A percentile compares a stretch with the other conserved stretches of the same genome.
These are phyloP conservation scores for Botryobasidium botryosum DNA, from an alignment of 768 basidiomycete species.

Conservation along the genomic window DNA sequence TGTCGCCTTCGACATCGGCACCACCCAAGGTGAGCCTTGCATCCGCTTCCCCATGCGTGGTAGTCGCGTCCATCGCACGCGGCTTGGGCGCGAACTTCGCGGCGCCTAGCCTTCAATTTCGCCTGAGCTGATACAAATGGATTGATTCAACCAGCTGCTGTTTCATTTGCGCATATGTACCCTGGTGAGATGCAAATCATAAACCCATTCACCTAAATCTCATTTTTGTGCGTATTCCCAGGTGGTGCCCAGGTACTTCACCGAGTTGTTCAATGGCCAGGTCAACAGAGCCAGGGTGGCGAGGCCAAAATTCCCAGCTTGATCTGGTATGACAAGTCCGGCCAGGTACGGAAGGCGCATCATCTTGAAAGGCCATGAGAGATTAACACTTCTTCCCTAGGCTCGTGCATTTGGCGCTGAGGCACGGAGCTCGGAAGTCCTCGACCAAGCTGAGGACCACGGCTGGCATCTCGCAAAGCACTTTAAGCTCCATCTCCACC, in stretches of 20 bases:
- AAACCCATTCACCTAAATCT: no score
- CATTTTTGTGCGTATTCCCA: neutral
- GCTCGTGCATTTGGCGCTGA: neutral
- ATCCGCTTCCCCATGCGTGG: no score
- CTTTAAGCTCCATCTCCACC: conserved; percentile 4
- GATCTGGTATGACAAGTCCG: neutral
- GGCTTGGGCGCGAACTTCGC: no score
- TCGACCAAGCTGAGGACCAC: neutral
- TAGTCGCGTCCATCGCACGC: no score
- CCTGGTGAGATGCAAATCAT: no score
- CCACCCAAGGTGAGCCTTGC: neutral
- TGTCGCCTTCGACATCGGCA: neutral
- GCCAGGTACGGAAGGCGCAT: neutral
- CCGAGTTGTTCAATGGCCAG: neutral
- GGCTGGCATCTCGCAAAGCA: conserved; percentile 3
- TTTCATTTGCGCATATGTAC: neutral
- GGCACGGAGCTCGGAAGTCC: neutral
- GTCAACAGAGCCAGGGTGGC: neutral
- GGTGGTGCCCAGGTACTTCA: neutral
- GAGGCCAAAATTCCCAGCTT: neutral
- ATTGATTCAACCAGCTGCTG: no score
- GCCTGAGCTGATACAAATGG: no score
- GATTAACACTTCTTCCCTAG: neutral
- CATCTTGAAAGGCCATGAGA: no score
- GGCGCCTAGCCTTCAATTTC: no score